Percentiles rank a stretch among this genome's conserved stretches.
These are phyloP conservation scores for Xylariaceae sp. DNA, from an alignment of 2,329 filamentous ascomycete genomes.

Conservation along the genomic window DNA sequence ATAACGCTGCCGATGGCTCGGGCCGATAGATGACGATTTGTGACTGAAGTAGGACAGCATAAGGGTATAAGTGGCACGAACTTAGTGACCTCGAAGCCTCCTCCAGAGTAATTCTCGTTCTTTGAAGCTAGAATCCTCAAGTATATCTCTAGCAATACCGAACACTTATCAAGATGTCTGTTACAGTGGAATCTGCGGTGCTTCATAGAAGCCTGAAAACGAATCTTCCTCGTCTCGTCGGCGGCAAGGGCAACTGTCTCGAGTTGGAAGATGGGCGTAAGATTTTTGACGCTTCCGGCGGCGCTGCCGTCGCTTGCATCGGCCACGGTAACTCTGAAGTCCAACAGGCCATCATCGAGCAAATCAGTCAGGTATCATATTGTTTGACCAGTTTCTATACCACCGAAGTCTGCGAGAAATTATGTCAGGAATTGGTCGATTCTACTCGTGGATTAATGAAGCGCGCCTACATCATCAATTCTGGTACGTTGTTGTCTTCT, in stretches of 20 bases:
- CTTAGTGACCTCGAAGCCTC: too few species aligned
- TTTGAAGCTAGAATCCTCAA: too few species aligned
- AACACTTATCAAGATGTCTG: constrained; percentile 12
- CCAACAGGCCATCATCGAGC: constrained; percentile 36
- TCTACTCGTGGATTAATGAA: constrained; percentile 33
- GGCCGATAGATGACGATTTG: too few species aligned
- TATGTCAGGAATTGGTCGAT: constrained; percentile 27
- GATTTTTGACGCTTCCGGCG: constrained; percentile 43
- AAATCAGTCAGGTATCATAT: constrained; percentile 40
- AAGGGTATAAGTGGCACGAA: too few species aligned
- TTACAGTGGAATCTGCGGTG: constrained; percentile 31
- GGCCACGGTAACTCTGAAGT: constrained; percentile 42
- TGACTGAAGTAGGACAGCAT: too few species aligned
- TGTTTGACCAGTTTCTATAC: constrained; percentile 35
- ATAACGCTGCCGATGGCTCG: too few species aligned
- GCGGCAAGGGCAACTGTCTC: constrained; percentile 37
- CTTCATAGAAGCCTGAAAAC: constrained; percentile 35
- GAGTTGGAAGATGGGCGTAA: constrained; percentile 37
- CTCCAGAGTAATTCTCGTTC: too few species aligned
- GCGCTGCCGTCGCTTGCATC: constrained; percentile 44
- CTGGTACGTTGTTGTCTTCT: constrained; percentile 24
- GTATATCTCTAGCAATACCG: too few species aligned
- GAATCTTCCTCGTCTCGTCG: constrained; percentile 31
- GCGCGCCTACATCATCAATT: constrained; percentile 34
- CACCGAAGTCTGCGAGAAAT: constrained; percentile 19